Base-by-base conservation (phyloP, 2,329 filamentous ascomycete species). In the Trichoderma lentiforme region DNA sequence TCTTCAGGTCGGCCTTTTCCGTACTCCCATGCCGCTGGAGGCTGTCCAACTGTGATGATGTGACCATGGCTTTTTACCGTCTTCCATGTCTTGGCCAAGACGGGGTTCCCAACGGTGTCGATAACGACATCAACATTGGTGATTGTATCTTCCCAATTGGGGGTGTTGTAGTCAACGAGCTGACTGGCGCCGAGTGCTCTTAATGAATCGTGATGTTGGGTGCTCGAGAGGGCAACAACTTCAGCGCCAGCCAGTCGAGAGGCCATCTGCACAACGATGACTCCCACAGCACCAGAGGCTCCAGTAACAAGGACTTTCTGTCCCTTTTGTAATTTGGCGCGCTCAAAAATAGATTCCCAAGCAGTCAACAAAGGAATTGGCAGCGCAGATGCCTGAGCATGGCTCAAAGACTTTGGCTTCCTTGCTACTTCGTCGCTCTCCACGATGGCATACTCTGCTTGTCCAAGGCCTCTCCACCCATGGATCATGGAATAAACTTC, bases 41-140 rank as follows among this genome's bases (percentile, higher is more conserved):
- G 80, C 57, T 81, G 81, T 3, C 75, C 80, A 0, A 83, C 77
- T 0, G 82, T 82, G 0, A 83, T 75, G 11, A 83, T 78, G 0
- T 71, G 71, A 0, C 81, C 82, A 14, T 75, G 71, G 1, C 71
- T 64, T 51, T 79, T 80, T 3, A 83, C 75, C 0, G 74, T 73
- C 15, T 73, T 67, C 81, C 81, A 83, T 0, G 76, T 61, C 58
- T 76, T 80, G 1, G 71, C 34, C 26, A 83, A 61, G 0, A 78
- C 70, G 6, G 75, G 73, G 2, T 76, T 75, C 0, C 80, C 80
- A 5, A 78, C 80, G 0, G 79, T 79, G 64, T 82, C 81, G 15
- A 82, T 73, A 2, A 81, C 77, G 0, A 76, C 73, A 56, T 81
- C 79, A 4, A 82, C 74, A 3, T 73, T 67, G 0, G 28, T 62